Conservation (phyloP, 768 basidiomycete species). For the Mycena latifolia region DNA sequence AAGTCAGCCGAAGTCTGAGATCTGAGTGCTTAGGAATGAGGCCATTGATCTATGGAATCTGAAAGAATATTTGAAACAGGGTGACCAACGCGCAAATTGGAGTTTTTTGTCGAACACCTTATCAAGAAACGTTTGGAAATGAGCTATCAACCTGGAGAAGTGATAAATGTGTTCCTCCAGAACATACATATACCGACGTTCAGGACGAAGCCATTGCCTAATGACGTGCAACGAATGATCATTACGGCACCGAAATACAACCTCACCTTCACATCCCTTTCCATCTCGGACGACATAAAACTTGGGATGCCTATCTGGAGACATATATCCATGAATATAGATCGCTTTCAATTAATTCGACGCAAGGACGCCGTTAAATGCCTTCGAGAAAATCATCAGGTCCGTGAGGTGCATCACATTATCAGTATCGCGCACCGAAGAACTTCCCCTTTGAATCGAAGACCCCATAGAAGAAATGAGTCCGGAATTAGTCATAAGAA, state of each 20-base stretch:
- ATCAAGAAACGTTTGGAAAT: slow-evolving; percentile 3
- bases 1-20: too few relatives aligned
- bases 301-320: slow-evolving; percentile 3
- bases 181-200: background rate
- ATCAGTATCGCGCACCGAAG: too few relatives aligned
- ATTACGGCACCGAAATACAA: background rate
- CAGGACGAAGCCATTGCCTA: background rate
- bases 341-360: too few relatives aligned
- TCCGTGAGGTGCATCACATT: too few relatives aligned
- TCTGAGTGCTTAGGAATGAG: too few relatives aligned
- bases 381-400: too few relatives aligned
- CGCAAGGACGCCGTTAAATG: too few relatives aligned
- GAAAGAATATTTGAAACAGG: slow-evolving; percentile 1
- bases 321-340: too few relatives aligned
- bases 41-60: slow-evolving; percentile 6
- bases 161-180: slow-evolving; percentile 2
- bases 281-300: background rate
- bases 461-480: background rate
- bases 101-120: slow-evolving; percentile 1
- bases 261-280: background rate
- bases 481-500: slow-evolving; percentile 13
- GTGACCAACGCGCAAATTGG: background rate
- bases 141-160: background rate
- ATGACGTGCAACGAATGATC: background rate
- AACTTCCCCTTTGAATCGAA: too few relatives aligned